A percentile compares a stretch with the other conserved stretches of the same genome.
These are phyloP conservation scores for Mycena vulgaris DNA, from an alignment of 768 basidiomycete species.

Conservation along the genomic window DNA sequence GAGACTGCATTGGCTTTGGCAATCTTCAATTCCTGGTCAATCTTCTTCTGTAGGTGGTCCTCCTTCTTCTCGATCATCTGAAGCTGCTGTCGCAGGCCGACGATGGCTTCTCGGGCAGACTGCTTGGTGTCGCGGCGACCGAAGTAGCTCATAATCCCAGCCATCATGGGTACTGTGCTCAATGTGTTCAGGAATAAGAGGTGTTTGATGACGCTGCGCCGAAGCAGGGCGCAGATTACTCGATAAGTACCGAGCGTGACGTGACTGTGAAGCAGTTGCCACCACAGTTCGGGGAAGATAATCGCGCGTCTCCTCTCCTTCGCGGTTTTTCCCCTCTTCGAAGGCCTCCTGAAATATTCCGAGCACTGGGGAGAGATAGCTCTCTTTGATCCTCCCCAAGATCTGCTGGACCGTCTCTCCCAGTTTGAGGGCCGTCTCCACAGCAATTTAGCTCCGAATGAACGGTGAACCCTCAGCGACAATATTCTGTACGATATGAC, in stretches of 20 bases:
- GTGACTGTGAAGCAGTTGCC: too few species aligned
- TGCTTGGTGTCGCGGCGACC: constrained; percentile 87
- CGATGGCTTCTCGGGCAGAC: constrained; percentile 93
- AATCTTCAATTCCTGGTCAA: constrained; percentile 94
- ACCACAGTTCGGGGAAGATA: too few species aligned
- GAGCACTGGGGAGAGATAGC: constrained; percentile 6
- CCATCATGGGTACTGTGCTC: constrained; percentile 69
- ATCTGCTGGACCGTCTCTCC: neutral
- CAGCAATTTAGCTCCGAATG: too few species aligned
- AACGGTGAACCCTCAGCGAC: too few species aligned
- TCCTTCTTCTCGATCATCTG: constrained; percentile 99
- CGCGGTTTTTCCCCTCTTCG: neutral
- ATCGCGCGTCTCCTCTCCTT: constrained; percentile 12
- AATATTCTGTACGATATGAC: too few species aligned
- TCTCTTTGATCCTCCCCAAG: neutral
- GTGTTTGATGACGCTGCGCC: constrained; percentile 31
- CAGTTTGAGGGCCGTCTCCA: neutral
- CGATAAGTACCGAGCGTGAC: too few species aligned
- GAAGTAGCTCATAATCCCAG: constrained; percentile 90
- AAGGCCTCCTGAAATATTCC: neutral
- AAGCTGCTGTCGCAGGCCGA: constrained; percentile 92
- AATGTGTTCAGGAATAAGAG: constrained; percentile 31
- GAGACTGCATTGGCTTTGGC: constrained; percentile 94
- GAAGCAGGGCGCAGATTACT: constrained; percentile 23
- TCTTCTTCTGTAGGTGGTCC: constrained; percentile 95